These are phyloP conservation scores for Chaetomidium leptoderma DNA, from an alignment of 495 filamentous ascomycete species.

Conservation along the genomic window DNA sequence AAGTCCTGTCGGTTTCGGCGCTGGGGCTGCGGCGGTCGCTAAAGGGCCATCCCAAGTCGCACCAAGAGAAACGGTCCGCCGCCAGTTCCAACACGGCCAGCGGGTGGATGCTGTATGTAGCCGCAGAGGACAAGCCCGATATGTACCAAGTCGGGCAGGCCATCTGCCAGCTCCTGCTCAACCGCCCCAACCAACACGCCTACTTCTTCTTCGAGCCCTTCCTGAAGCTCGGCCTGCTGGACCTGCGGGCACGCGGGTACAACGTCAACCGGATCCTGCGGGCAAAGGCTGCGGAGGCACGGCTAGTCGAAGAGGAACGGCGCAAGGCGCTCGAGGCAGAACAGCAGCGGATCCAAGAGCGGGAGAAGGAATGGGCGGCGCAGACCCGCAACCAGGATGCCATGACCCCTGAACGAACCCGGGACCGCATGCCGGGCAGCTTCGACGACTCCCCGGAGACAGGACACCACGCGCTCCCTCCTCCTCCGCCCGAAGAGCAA, in stretches of 20 bases:
- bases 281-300: slow-evolving; percentile 74
- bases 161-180: slow-evolving; percentile 71
- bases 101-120: slow-evolving; percentile 46
- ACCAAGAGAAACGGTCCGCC: slow-evolving; percentile 65
- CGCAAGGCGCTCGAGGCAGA: slow-evolving; percentile 76
- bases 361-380: slow-evolving; percentile 53
- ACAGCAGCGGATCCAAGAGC: slow-evolving; percentile 56
- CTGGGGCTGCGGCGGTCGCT: slow-evolving; percentile 72
- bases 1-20: slow-evolving; percentile 67
- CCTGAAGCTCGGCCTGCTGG: slow-evolving; percentile 67
- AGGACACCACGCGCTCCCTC: slow-evolving; percentile 22
- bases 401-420: slow-evolving; percentile 26
- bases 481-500: slow-evolving; percentile 14
- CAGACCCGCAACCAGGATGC: slow-evolving; percentile 30
- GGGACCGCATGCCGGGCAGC: slow-evolving; percentile 28
- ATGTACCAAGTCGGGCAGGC: slow-evolving; percentile 85
- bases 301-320: slow-evolving; percentile 76
- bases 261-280: slow-evolving; percentile 91
- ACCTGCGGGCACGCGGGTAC: slow-evolving; percentile 77
- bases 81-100: slow-evolving; percentile 40
- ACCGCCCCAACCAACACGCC: slow-evolving; percentile 78
- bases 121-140: slow-evolving; percentile 58
- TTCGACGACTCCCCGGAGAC: slow-evolving; percentile 62
- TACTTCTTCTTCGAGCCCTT: slow-evolving; percentile 84
- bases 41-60: slow-evolving; percentile 58